Conservation (phyloP, 768 basidiomycete species). For the Pulveroboletus sp. region DNA sequence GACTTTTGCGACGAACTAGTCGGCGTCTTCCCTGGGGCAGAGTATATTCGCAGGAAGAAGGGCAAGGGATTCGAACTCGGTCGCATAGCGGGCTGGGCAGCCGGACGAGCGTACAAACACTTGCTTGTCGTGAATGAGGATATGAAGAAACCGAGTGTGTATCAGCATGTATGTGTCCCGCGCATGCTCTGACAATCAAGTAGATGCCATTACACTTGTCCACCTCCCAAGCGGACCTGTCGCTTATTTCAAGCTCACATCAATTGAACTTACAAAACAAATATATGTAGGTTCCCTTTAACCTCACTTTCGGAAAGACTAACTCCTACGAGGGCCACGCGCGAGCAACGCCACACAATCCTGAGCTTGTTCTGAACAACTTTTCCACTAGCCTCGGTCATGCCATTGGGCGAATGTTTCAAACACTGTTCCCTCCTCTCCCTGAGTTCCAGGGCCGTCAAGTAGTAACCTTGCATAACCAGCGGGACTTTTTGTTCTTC, state of each 20-base stretch:
- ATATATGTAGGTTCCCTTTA: conserved; percentile 62
- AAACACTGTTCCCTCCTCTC: conserved; percentile 91
- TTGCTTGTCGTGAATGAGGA: conserved; percentile 95
- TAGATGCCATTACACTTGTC: conserved; percentile 91
- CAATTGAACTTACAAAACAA: conserved; percentile 79
- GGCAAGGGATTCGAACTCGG: conserved; percentile 91
- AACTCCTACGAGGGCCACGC: conserved; percentile 72
- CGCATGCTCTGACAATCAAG: conserved; percentile 6
- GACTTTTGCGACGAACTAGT: conserved; percentile 91
- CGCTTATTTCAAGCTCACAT: conserved; percentile 93
- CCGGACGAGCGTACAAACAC: conserved; percentile 83
- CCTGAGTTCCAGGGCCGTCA: conserved; percentile 96
- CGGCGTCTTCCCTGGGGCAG: conserved; percentile 87
- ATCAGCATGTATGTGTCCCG: background rate
- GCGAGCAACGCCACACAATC: conserved; percentile 86
- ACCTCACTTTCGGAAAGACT: background rate
- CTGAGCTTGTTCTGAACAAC: conserved; percentile 92
- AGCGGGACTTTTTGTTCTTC: conserved; percentile 98
- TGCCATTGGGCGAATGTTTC: conserved; percentile 91
- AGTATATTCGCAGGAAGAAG: conserved; percentile 83
- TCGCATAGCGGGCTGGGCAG: conserved; percentile 90
- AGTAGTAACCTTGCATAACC: conserved; percentile 96
- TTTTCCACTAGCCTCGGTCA: conserved; percentile 95
- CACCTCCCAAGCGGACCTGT: conserved; percentile 91
- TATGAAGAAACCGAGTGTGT: conserved; percentile 88